Evolutionary conservation across 1,284 basidiomycete genomes (phyloP), one percentile per base, ranked within the genome.

Genomic region (Schizopora paradoxa): DNA sequence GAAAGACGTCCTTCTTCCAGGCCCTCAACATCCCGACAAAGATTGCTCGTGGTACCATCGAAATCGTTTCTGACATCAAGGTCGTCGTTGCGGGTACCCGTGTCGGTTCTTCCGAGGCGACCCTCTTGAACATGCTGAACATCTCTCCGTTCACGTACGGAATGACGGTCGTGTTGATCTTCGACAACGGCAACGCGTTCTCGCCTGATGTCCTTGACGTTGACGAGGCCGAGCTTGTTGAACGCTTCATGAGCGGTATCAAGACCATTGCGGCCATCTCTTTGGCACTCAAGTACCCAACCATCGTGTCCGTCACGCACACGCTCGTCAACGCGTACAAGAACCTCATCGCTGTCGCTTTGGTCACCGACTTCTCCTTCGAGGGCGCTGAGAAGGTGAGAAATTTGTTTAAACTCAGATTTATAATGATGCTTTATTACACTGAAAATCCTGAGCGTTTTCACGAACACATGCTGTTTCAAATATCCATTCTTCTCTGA

Each of bases 1-100:
- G 93, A 64, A 97, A 97, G 79, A 97, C 93, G 53, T 94, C 93
- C 61, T 99, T 99, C 92, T 99, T 99, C 92, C 95, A 99, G 80
- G 95, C 95, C 51, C 86, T 99, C 63, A 89, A 91, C 79, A 94
- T 99, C 68, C 95, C 96, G 43, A 99, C 95, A 72, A 99, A 99
- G 85, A 99, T 99, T 62, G 94, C 96, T 51, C 90, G 95, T 86
- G 95, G 95, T 82, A 99, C 96, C 48, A 99, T 99, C 63, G 95
- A 99, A 88, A 99, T 99, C 66, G 92, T 97, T 53, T 82, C 84
- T 56, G 95, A 98, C 65, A 87, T 99, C 65, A 86, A 96, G 75
- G 94, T 99, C 74, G 91, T 99, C 60, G 72, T 73, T 43, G 90
- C 83, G 49, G 94, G 94, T 58, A 86, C 79, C 58, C 91, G 91